Evolutionary conservation across 495 filamentous ascomycete genomes (phyloP), one percentile per base, ranked within the genome.

Genomic region (Aspergillus ellipticus): DNA sequence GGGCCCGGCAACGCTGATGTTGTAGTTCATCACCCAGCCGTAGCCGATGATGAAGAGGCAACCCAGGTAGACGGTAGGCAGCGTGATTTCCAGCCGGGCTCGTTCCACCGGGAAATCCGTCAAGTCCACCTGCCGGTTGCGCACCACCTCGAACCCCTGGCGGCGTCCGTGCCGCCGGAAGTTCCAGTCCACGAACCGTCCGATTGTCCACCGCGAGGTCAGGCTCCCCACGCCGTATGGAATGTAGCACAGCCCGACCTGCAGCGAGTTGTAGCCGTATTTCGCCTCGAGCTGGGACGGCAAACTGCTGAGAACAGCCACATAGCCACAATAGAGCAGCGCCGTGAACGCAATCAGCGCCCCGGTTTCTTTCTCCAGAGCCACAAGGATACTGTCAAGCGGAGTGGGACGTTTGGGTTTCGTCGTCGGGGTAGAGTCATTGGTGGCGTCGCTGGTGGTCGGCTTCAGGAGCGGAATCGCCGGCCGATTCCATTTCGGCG

Each of bases 141-240:
- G 74, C 20, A 79, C 72, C 21, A 84, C 62, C 3, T 71, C 72
- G 24, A 86, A 64, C 3, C 77, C 76, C 13, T 64, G 51, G 6
- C 60, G 42, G 29, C 59, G 64, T 5, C 78, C 79, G 4, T 69
- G 61, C 6, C 65, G 62, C n/a, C 69, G 67, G 62, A 77, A 82
- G 51, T 80, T 79, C 19, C 58, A 57, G 52, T 81, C 79, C 57
- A 81, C 56, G 64, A 96, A 17, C 5, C 13, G 28, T 5, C 53
- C 53, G 88, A 68, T 93, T 90, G 56, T 93, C 93, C 66, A 92
- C 90, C 57, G 89, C 85, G 57, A 96, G 90, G 89, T 56, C 91
- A 94, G 49, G 96, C 84, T 71, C 17, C 79, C 78, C 0, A 72
- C 53, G 0, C 74, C 74, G 33, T 77, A 70, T 4, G 79, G 69